Evolutionary conservation across 2,329 filamentous ascomycete genomes (phyloP), one percentile per base, ranked within the genome.

Genomic region (Colletotrichum graminicola): DNA sequence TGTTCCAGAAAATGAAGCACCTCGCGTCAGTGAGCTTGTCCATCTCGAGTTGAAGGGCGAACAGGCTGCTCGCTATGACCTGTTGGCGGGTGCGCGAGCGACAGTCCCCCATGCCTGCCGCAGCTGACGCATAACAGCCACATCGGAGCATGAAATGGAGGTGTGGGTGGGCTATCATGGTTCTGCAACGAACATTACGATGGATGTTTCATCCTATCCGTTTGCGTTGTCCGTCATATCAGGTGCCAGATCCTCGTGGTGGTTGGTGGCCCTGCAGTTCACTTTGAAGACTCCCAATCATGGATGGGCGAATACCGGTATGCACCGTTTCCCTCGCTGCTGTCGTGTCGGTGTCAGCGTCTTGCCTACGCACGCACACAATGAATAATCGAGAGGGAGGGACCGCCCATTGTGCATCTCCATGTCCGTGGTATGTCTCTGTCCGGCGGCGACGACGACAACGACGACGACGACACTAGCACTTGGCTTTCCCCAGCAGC

Each of bases 111-210:
- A 68, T 68, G 65, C 68, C 47, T 45, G 59, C 45, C 29, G 64
- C 66, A 59, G 34, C 36, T 39, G 21, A 4, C 23, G 45, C 45
- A 47, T 47, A 23, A 47, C 23, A 59, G 43, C 64, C 43, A 68
- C 23, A 63, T 34, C 45, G 59, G 45, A 55, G 59, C 36, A 34
- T 61, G 39, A 54, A 29, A 62, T 59, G 39, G 54, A 39, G 47
- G 47, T 71, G 68, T 71, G 68, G 34, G 62, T 65, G 68, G 60
- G 51, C 59, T 72, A 57, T 72, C 59, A 65, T 73, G 68, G 61
- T 73, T 72, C 71, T 73, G 71, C 68, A 73, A 72, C 71, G 71
- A 73, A 72, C 71, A 63, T 66, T 55, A 73, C 64, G 36, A 52
- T 65, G 49, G 36, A 56, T 69, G 72, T 72, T 73, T 73, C 72